A percentile compares a stretch with the other conserved stretches of the same genome.
phyloP scores from a whole-genome alignment of 768 basidiomycete genomes.

The Macrolepiota dolichaula region DNA sequence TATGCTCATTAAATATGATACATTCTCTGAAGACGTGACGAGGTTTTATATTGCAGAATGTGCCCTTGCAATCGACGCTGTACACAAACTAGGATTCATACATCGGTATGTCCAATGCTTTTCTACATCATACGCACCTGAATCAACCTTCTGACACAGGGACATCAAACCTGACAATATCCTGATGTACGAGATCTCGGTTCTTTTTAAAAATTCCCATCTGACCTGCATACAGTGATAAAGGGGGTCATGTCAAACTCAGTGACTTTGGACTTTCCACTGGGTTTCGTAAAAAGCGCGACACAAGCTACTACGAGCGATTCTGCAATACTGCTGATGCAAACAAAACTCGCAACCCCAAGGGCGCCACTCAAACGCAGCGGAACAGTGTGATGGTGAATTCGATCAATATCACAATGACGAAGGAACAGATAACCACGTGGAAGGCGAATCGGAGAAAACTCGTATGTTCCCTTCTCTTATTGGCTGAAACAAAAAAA shows the following conservation, averaged over 20 bases:
- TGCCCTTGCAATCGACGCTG: constrained; percentile 95
- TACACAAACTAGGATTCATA: constrained; percentile 96
- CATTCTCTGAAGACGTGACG: constrained; percentile 96
- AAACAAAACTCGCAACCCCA: constrained; percentile 44
- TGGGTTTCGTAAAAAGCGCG: constrained; percentile 98
- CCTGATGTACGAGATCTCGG: constrained; percentile 45
- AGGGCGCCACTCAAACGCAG: constrained; percentile 42
- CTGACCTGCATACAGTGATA: constrained; percentile 49
- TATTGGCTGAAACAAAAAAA: neutral
- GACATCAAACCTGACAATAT: constrained; percentile 99
- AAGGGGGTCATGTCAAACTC: constrained; percentile 94
- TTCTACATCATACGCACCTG: neutral
- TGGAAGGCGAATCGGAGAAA: constrained; percentile 99
- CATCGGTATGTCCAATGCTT: constrained; percentile 64
- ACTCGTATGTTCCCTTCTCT: constrained; percentile 49
- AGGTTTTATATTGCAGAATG: constrained; percentile 99
- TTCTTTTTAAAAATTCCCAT: constrained; percentile 23
- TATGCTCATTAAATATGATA: constrained; percentile 99
- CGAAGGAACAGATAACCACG: constrained; percentile 91
- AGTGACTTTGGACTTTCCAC: constrained; percentile 99
- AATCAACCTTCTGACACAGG: constrained; percentile 35
- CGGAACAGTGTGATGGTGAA: constrained; percentile 98
- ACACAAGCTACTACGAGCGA: constrained; percentile 91
- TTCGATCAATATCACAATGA: constrained; percentile 94
- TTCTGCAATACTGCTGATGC: constrained; percentile 56